phyloP scores from a whole-genome alignment of 2,329 filamentous ascomycete species.

The Kalaharituber pfeilii region DNA sequence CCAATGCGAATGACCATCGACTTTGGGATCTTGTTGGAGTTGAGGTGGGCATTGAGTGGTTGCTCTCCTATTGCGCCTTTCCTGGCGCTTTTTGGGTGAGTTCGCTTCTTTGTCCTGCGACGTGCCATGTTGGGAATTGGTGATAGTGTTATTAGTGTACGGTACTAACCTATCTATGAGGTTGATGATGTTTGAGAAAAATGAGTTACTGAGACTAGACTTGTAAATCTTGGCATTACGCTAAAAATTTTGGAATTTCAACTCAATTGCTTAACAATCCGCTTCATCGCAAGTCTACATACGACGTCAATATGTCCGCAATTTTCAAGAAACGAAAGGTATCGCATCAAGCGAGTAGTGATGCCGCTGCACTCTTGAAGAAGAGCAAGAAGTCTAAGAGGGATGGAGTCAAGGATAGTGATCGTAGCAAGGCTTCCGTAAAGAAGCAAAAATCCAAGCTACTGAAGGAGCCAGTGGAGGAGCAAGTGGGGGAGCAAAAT shows the following conservation, averaged over 20 bases:
- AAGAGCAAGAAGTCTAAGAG: not conserved
- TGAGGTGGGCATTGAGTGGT: constrained; percentile 39
- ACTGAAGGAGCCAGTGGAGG: not conserved
- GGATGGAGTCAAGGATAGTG: not conserved
- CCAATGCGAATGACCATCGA: constrained; percentile 98
- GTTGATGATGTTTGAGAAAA: not conserved
- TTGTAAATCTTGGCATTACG: constrained; percentile 6
- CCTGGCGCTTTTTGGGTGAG: constrained; percentile 52
- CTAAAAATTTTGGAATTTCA: constrained; percentile 6
- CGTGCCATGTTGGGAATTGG: constrained; percentile 46
- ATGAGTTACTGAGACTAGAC: constrained; percentile 2
- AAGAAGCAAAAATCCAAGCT: not conserved
- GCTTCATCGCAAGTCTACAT: not conserved
- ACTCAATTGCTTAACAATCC: not conserved
- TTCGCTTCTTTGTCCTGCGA: constrained; percentile 71
- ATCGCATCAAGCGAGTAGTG: not conserved
- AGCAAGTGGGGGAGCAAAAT: not conserved
- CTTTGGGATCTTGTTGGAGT: constrained; percentile 52
- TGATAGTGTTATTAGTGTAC: not conserved
- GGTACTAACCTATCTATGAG: no score
- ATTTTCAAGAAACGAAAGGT: constrained; percentile 1
- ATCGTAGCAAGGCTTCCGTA: not conserved
- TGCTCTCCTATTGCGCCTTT: constrained; percentile 27
- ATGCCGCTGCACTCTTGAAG: not conserved
- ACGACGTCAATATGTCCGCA: not conserved